phyloP scores from a whole-genome alignment of 768 basidiomycete species.

The Tephrocybe sp. region DNA sequence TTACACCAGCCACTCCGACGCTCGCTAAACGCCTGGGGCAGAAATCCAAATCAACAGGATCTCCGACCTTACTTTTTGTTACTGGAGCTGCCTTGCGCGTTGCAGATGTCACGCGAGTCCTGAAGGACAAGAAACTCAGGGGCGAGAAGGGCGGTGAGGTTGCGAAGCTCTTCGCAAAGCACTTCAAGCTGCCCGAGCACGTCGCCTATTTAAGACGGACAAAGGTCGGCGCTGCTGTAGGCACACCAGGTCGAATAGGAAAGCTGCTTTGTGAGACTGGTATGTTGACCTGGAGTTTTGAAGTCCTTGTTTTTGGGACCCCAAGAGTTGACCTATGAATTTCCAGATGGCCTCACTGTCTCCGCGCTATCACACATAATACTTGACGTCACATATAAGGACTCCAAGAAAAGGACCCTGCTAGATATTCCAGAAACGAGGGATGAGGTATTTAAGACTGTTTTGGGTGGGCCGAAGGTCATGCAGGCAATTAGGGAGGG shows the following conservation, averaged over 20 bases:
- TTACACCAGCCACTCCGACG: slow-evolving; percentile 55
- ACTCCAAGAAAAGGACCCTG: slow-evolving; percentile 72
- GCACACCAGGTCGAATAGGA: slow-evolving; percentile 88
- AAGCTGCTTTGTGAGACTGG: slow-evolving; percentile 78
- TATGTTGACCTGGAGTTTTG: no score
- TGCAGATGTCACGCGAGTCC: slow-evolving; percentile 76
- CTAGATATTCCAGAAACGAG: slow-evolving; percentile 83
- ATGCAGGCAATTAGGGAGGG: slow-evolving; percentile 64
- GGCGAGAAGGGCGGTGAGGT: slow-evolving; percentile 89
- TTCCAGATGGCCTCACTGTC: slow-evolving; percentile 64
- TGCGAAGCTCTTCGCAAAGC: slow-evolving; percentile 93
- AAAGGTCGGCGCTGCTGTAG: slow-evolving; percentile 85
- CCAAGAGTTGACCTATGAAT: slow-evolving; percentile 5
- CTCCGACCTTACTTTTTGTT: slow-evolving; percentile 84
- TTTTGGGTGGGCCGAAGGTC: slow-evolving; percentile 63
- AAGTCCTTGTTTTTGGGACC: not conserved
- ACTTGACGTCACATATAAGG: slow-evolving; percentile 70
- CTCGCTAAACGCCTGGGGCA: slow-evolving; percentile 72
- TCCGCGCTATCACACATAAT: slow-evolving; percentile 83
- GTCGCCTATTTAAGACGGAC: slow-evolving; percentile 78
- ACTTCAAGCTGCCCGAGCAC: slow-evolving; percentile 89
- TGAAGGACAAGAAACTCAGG: slow-evolving; percentile 65
- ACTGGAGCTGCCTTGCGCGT: slow-evolving; percentile 89
- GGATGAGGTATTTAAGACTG: slow-evolving; percentile 73
- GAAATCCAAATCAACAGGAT: slow-evolving; percentile 71